Evolutionary conservation across 2,329 filamentous ascomycete species (phyloP), one percentile per base, ranked within the genome.

Genomic region (Clonostachys byssicola): DNA sequence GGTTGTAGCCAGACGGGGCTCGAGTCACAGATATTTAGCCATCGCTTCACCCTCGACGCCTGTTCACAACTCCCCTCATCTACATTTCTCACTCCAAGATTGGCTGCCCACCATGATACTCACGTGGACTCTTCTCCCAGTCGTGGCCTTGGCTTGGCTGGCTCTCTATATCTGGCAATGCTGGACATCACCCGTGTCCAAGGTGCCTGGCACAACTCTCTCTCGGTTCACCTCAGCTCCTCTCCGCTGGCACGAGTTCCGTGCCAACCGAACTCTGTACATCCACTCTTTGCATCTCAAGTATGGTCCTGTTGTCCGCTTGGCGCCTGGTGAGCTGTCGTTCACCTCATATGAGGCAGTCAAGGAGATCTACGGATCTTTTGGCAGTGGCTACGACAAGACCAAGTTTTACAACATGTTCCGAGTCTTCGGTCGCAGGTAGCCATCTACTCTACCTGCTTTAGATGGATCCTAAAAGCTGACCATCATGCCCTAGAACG

Each of bases 371-470:
- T 80, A 81, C 56, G 75, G 77, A 0, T 70, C 77, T 1, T 30
- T 30, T 30, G 77, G 78, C 2, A 73, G 67, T 42, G 68, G 68
- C 1, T 80, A 73, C 47, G 74, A 72, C 39, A 59, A 75, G 38
- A 76, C 75, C 0, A 42, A 45, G 2, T 81, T 80, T 53, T 81
- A 81, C 47, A 67, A 70, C 41, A 78, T 80, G 72, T 80, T 81
- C 49, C 74, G 78, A 51, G 73, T 69, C 0, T 78, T 77, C 44
- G 74, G 74, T 0, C 62, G 64, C 10, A 70, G 69, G 55, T 78
- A 80, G 46, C 53, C 81, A 3, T 80, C 81, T 54, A 76, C 74
- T 0, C 79, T 80, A 49, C 60, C 62, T 7, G 61, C 65, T 0
- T 61, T 62, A 3, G 76, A 81, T 55, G 66, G 64, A 0, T 67